These are phyloP conservation scores for Lachnellula willkommii DNA, from an alignment of 2,329 filamentous ascomycete genomes.

Conservation along the genomic window DNA sequence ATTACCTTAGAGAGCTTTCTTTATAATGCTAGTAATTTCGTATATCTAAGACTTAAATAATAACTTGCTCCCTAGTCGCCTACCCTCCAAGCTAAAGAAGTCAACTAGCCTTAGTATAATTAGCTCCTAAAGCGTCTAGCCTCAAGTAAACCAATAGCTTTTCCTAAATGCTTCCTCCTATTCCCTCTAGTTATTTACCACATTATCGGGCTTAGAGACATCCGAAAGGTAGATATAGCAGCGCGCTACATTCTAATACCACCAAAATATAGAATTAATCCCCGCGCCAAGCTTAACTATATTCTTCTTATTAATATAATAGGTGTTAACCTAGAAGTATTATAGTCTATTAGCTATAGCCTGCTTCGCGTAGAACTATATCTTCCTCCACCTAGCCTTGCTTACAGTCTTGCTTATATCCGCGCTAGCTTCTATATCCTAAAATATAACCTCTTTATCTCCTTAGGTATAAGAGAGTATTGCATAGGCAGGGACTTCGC, in stretches of 20 bases:
- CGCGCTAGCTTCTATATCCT: no score
- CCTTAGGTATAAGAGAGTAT: slow-evolving; percentile 22
- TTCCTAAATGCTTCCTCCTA: slow-evolving; percentile 8
- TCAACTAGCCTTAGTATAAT: slow-evolving; percentile 14
- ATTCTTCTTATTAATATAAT: slow-evolving; percentile 20
- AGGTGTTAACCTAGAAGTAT: background rate
- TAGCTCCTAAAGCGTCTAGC: slow-evolving; percentile 6
- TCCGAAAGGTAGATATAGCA: slow-evolving; percentile 21
- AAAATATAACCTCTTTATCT: slow-evolving; percentile 12
- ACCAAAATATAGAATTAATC: slow-evolving; percentile 21
- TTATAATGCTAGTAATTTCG: slow-evolving; percentile 14
- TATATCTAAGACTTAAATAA: slow-evolving; percentile 10
- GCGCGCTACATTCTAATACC: slow-evolving; percentile 14
- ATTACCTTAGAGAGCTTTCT: slow-evolving; percentile 12
- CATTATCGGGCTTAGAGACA: slow-evolving; percentile 5
- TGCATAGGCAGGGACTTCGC: slow-evolving; percentile 17
- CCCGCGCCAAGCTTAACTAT: slow-evolving; percentile 8
- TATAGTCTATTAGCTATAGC: no score
- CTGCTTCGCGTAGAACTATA: no score
- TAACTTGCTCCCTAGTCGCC: slow-evolving; percentile 13
- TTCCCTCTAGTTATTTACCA: slow-evolving; percentile 1
- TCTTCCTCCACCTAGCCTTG: no score
- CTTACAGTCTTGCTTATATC: background rate
- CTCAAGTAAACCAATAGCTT: slow-evolving; percentile 8
- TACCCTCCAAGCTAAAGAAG: slow-evolving; percentile 12